Conservation (phyloP, 2,329 filamentous ascomycete species). For the Neopestalotiopsis rosae region DNA sequence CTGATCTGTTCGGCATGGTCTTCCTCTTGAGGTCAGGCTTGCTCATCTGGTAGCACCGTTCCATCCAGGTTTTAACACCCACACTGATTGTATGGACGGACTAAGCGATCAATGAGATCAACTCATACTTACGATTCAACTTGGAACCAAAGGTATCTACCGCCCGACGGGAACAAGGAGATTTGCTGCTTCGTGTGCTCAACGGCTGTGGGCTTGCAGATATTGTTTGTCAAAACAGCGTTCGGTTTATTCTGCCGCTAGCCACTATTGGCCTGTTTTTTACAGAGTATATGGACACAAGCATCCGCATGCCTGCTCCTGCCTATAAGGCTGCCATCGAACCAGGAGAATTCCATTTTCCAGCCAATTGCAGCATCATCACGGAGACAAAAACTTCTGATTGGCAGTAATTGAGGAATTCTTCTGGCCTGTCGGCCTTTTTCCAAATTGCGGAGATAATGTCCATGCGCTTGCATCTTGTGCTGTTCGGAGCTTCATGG, state of each 20-base stretch:
- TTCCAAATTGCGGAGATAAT: constrained; percentile 30
- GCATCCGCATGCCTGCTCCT: neutral
- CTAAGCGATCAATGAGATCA: neutral
- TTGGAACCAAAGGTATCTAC: constrained; percentile 23
- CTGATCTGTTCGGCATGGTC: neutral
- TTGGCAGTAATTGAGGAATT: constrained; percentile 30
- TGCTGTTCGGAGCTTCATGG: neutral
- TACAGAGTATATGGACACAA: constrained; percentile 22
- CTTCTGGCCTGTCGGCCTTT: constrained; percentile 21
- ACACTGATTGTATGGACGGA: neutral
- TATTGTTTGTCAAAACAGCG: constrained; percentile 16
- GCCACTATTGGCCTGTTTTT: constrained; percentile 20
- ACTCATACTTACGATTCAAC: constrained; percentile 6
- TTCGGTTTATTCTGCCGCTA: constrained; percentile 26
- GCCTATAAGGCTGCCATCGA: constrained; percentile 21
- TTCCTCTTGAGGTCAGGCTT: neutral
- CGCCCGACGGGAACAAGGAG: constrained; percentile 31
- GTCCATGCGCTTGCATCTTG: neutral
- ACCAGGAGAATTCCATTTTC: constrained; percentile 15
- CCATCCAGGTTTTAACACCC: neutral
- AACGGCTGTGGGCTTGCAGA: constrained; percentile 25
- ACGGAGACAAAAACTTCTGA: constrained; percentile 25
- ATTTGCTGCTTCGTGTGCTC: constrained; percentile 23
- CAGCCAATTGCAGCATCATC: constrained; percentile 32
- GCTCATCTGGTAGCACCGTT: neutral